Evolutionary conservation across 768 basidiomycete genomes (phyloP).

Genomic region (Sporobolomyces roseus): DNA sequence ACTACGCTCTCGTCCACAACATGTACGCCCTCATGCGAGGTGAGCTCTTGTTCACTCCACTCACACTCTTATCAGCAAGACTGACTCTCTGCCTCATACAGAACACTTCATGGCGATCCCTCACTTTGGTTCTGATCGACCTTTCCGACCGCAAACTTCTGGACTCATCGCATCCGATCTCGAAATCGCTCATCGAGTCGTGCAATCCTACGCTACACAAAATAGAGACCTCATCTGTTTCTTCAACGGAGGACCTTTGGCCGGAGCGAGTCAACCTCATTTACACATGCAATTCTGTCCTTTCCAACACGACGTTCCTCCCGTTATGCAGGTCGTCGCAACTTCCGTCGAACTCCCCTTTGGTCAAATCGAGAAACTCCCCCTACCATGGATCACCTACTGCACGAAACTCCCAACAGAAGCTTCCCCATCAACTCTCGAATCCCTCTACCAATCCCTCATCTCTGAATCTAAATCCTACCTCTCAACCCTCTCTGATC

Average conservation of each 20-base stretch:
- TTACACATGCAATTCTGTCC: slow-evolving; percentile 35
- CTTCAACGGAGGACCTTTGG: slow-evolving; percentile 36
- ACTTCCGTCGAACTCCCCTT: neutral
- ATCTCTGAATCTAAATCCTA: neutral
- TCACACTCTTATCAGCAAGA: too few relatives aligned
- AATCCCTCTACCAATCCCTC: neutral
- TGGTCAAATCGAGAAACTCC: neutral
- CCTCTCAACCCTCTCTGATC: neutral
- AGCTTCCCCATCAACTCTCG: neutral
- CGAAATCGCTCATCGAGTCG: slow-evolving; percentile 14
- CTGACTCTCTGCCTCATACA: too few relatives aligned
- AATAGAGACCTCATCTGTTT: slow-evolving; percentile 15
- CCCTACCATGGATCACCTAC: slow-evolving; percentile 21
- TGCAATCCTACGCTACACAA: neutral
- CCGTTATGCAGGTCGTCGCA: slow-evolving; percentile 18
- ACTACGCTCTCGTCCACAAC: slow-evolving; percentile 21
- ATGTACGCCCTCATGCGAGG: slow-evolving; percentile 5
- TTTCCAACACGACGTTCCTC: slow-evolving; percentile 14
- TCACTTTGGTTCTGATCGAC: neutral
- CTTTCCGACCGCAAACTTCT: slow-evolving; percentile 31
- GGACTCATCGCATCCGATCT: slow-evolving; percentile 5
- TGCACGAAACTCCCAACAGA: neutral
- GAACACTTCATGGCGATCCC: slow-evolving; percentile 32
- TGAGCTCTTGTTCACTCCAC: neutral
- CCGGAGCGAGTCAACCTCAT: slow-evolving; percentile 30